Conservation (phyloP, 1,284 basidiomycete genomes). For the Porogramme epimiltina region DNA sequence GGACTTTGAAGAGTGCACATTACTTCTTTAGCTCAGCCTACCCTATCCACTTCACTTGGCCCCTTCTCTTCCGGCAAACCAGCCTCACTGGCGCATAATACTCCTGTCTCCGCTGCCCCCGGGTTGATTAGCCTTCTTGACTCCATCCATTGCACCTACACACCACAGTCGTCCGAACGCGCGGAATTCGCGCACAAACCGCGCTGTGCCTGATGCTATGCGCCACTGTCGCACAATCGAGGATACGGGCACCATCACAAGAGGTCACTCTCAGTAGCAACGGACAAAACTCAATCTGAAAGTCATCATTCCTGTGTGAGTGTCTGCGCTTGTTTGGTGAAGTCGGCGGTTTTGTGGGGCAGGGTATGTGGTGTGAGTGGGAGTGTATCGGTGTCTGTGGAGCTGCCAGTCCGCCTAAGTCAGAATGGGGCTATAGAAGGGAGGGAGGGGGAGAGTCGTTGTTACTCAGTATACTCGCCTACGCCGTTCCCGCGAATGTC, state of each 20-base stretch:
- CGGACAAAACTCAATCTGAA: conserved; percentile 69
- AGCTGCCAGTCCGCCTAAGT: too few species aligned
- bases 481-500: too few species aligned
- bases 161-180: conserved; percentile 33
- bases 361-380: too few species aligned
- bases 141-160: background rate
- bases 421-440: too few species aligned
- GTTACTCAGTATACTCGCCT: too few species aligned
- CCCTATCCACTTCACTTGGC: background rate
- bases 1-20: background rate
- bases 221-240: conserved; percentile 47
- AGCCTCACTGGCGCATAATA: conserved; percentile 20
- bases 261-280: conserved; percentile 64
- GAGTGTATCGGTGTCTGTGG: too few species aligned
- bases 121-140: background rate
- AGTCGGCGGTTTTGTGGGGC: too few species aligned
- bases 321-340: conserved; percentile 8
- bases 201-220: conserved; percentile 64
- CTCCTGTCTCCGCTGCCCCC: background rate
- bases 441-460: too few species aligned
- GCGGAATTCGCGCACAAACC: conserved; percentile 37
- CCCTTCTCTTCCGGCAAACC: too few species aligned
- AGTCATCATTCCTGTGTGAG: conserved; percentile 53
- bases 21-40: background rate
- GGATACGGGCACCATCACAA: conserved; percentile 37